Evolutionary conservation across 1,139 yeast species (phyloP).

Genomic region (Arxiozyma bovina): DNA sequence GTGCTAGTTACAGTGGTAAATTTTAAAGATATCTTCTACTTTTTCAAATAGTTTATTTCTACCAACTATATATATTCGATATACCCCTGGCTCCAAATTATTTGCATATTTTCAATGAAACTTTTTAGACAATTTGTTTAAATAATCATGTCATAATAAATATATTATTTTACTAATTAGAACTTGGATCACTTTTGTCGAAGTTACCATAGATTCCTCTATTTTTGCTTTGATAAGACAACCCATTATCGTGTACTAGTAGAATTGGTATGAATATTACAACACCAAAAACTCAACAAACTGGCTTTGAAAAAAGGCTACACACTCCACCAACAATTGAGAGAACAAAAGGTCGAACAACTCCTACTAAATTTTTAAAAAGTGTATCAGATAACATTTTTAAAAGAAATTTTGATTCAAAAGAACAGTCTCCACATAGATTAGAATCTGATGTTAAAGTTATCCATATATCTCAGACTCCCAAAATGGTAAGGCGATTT

Average conservation of each 20-base stretch:
- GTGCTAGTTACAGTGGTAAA: not conserved
- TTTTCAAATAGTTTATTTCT: not conserved
- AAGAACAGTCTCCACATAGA: not conserved
- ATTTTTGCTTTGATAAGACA: not conserved
- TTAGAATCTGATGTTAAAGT: not conserved
- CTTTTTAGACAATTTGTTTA: not conserved
- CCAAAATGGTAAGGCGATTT: conserved; percentile 8
- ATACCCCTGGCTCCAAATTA: not conserved
- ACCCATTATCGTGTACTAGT: not conserved
- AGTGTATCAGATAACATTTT: conserved; percentile 24
- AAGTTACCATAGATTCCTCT: not conserved
- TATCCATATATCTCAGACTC: not conserved
- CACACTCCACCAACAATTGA: conserved; percentile 30
- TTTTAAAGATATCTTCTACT: not conserved
- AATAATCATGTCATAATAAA: not conserved
- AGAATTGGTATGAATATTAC: conserved; percentile 5
- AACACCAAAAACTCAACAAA: conserved; percentile 13
- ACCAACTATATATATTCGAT: not conserved
- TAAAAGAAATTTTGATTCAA: conserved; percentile 13
- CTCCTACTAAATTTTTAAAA: conserved; percentile 20
- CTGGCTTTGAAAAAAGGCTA: conserved; percentile 15
- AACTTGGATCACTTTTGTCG: not conserved
- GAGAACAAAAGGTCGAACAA: conserved; percentile 12
- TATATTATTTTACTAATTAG: too few relatives aligned
- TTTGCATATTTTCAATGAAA: not conserved